Evolutionary conservation across 2,329 filamentous ascomycete species (phyloP), one percentile per base, ranked within the genome.

Genomic region (Calcarisporium arbuscula): DNA sequence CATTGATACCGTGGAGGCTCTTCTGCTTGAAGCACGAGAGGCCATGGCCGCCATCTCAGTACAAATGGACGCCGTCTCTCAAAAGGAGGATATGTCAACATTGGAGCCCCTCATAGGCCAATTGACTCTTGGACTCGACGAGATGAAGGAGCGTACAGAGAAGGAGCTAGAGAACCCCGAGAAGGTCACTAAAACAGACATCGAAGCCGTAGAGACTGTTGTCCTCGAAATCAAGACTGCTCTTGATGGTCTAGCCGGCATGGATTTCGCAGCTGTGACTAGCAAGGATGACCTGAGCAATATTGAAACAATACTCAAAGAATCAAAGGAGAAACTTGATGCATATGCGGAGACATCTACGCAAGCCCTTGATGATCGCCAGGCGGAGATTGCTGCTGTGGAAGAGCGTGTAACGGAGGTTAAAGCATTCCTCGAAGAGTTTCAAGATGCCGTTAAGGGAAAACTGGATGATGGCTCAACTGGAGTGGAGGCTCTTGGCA

Each of bases 221-320:
- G 85, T 88, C 20, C 75, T 85, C n/a, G 88, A 95, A 43, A 80
- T 94, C 58, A 95, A 94, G 61, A 68, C 73, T 5, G 77, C 82
- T 19, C 68, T 95, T 8, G 82, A 88, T 28, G 78, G 83, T 35
- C 74, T 92, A 50, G 70, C 78, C 21, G 70, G 82, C 35, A 77
- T 82, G 1, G 81, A 92, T 49, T 67, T 85, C 6, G 80, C 81
- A 2, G 68, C 72, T 1, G 61, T 94, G 4, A 77, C 87, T 2
- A 79, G 77, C 5, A 94, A 88, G 55, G 79, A 85, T 2, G 86
- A 94, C 45, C 55, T 94, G 2, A 40, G 47, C 17, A 46, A 76
- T 30, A 64, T 89, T n/a, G 73, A 78, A 34, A 73, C 76, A 27
- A 69, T 83, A 42, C 66, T 92, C 44, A 81, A 76, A 42, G 80